Evolutionary conservation across 1,284 basidiomycete genomes (phyloP).

Genomic region (Grifola frondosa): DNA sequence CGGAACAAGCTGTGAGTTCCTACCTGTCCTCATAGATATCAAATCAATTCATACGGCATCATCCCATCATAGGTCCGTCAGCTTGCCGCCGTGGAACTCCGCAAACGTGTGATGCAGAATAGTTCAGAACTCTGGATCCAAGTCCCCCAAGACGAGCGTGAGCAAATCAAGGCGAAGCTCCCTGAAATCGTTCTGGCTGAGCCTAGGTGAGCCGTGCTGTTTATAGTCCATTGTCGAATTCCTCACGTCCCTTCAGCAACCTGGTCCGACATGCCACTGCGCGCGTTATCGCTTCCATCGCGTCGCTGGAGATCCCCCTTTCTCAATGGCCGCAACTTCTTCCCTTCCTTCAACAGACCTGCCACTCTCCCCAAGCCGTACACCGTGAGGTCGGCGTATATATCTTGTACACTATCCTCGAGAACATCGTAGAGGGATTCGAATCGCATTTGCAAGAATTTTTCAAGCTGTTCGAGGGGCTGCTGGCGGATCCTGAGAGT

Average conservation of each 20-base stretch:
- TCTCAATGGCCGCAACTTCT: conserved; percentile 88
- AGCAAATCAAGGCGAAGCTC: conserved; percentile 85
- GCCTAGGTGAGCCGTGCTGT: conserved; percentile 56
- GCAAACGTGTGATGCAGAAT: conserved; percentile 86
- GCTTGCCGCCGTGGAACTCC: conserved; percentile 96
- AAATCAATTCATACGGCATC: conserved; percentile 4
- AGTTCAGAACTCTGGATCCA: conserved; percentile 85
- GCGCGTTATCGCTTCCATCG: conserved; percentile 92
- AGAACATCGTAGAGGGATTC: conserved; percentile 89
- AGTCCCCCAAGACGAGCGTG: conserved; percentile 69
- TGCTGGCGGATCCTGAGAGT: conserved; percentile 88
- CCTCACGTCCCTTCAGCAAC: conserved; percentile 48
- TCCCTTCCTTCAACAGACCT: conserved; percentile 84
- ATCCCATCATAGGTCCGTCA: conserved; percentile 76
- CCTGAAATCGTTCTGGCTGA: conserved; percentile 82
- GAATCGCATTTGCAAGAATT: conserved; percentile 77
- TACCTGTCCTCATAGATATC: background rate
- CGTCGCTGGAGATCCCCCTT: conserved; percentile 82
- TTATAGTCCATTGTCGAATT: background rate
- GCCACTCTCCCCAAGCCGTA: conserved; percentile 63
- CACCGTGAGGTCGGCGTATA: conserved; percentile 93
- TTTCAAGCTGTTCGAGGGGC: conserved; percentile 79
- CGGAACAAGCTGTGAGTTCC: conserved; percentile 64
- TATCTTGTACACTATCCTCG: conserved; percentile 90
- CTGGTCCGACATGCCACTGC: conserved; percentile 89